These are phyloP conservation scores for Trifolium pratense DNA, from an alignment of 306 rosid genomes.

Conservation along the genomic window DNA sequence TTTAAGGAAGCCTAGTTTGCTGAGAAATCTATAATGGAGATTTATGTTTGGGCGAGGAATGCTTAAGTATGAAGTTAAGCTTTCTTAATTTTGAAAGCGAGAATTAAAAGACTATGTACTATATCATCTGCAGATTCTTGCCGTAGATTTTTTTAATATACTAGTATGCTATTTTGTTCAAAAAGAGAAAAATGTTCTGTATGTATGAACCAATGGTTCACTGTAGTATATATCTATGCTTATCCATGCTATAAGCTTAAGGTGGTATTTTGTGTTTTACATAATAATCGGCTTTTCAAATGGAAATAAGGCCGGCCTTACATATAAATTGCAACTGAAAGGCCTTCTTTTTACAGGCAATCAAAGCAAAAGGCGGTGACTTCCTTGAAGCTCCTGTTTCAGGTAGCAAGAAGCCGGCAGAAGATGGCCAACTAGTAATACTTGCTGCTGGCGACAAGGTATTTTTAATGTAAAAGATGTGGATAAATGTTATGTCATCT, in stretches of 20 bases:
- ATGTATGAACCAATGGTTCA: neutral
- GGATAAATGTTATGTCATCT: slow-evolving; percentile 22
- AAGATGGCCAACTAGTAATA: slow-evolving; percentile 91
- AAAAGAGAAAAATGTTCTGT: neutral
- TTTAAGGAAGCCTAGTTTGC: slow-evolving; percentile 6
- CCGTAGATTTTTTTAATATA: neutral
- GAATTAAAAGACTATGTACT: neutral
- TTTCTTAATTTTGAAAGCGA: neutral
- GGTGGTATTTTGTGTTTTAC: slow-evolving; percentile 22
- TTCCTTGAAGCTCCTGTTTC: slow-evolving; percentile 96
- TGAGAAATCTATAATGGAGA: neutral
- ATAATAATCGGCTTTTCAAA: neutral
- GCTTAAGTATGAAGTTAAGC: slow-evolving; percentile 19
- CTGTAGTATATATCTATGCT: slow-evolving; percentile 1
- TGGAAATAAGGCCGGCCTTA: slow-evolving; percentile 26
- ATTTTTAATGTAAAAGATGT: slow-evolving; percentile 17
- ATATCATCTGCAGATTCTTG: slow-evolving; percentile 3
- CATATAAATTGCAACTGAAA: slow-evolving; percentile 33
- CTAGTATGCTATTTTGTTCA: neutral
- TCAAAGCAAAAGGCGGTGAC: slow-evolving; percentile 63
- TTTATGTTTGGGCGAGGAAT: slow-evolving; percentile 18
- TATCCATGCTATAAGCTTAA: slow-evolving; percentile 32
- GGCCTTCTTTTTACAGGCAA: slow-evolving; percentile 57
- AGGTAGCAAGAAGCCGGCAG: slow-evolving; percentile 98
- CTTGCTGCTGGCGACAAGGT: slow-evolving; percentile 91